These are phyloP conservation scores for Ophiostoma perfectum DNA, from an alignment of 2,329 filamentous ascomycete species.

Conservation along the genomic window DNA sequence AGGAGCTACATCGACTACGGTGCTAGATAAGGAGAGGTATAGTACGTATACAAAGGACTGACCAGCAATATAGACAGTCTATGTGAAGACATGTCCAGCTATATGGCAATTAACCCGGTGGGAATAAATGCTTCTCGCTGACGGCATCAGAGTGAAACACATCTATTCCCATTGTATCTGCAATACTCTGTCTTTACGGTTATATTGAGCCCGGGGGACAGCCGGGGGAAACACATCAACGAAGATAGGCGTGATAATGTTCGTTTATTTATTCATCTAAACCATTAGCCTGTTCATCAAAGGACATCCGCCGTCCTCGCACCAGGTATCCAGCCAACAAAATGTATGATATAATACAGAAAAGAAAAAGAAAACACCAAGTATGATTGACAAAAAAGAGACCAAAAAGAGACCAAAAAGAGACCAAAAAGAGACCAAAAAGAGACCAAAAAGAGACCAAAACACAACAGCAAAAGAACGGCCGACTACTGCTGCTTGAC, in stretches of 20 bases:
- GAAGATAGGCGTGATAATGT: neutral
- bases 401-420: neutral
- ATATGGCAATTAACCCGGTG: no score
- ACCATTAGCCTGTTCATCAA: conserved; percentile 5
- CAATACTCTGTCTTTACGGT: no score
- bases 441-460: neutral
- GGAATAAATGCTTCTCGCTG: no score
- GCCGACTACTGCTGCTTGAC: neutral
- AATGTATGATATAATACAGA: neutral
- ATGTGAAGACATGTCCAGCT: no score
- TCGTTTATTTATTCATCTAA: neutral
- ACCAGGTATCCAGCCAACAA: neutral
- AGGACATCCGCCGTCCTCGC: neutral
- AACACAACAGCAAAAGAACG: neutral
- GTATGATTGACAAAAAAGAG: neutral
- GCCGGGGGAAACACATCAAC: neutral
- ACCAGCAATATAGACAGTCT: no score
- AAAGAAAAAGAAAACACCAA: neutral
- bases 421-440: neutral
- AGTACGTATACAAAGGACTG: no score
- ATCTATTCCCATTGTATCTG: no score
- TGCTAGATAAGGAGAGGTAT: no score
- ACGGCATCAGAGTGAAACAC: no score
- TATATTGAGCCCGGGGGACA: neutral
- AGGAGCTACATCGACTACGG: no score